These are phyloP conservation scores for Neurospora sp. DNA, from an alignment of 495 filamentous ascomycete genomes.

Conservation along the genomic window DNA sequence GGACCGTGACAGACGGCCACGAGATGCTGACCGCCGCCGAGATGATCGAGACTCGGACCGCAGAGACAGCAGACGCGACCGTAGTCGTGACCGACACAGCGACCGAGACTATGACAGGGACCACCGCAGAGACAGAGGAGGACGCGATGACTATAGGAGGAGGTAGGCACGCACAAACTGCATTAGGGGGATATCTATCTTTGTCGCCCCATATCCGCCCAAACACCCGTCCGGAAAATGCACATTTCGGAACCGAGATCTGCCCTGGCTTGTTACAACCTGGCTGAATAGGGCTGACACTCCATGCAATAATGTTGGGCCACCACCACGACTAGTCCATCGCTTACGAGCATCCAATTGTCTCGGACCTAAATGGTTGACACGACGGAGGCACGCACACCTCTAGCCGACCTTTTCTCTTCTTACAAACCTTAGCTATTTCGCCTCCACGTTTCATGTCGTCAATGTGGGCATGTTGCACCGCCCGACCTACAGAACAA, in stretches of 20 bases:
- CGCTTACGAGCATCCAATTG: neutral
- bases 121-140: constrained; percentile 13
- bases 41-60: constrained; percentile 2
- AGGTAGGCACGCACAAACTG: neutral
- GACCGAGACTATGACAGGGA: constrained; percentile 15
- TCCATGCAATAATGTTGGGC: neutral
- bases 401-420: neutral
- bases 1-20: neutral
- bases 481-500: neutral
- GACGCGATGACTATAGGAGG: constrained; percentile 10
- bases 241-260: neutral
- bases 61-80: constrained; percentile 20
- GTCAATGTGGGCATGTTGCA: neutral
- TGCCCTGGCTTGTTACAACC: neutral
- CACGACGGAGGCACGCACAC: neutral
- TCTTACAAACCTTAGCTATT: neutral
- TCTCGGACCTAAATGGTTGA: neutral
- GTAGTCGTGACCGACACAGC: constrained; percentile 8
- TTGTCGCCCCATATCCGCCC: neutral
- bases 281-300: neutral
- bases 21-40: constrained; percentile 1
- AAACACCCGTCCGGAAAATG: neutral
- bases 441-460: neutral
- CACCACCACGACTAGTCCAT: neutral
- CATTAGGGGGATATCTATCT: neutral